A percentile compares a stretch with the other conserved stretches of the same genome.
These are phyloP conservation scores for Wickerhamiella parazyma DNA, from an alignment of 805 yeast genomes.

Conservation along the genomic window DNA sequence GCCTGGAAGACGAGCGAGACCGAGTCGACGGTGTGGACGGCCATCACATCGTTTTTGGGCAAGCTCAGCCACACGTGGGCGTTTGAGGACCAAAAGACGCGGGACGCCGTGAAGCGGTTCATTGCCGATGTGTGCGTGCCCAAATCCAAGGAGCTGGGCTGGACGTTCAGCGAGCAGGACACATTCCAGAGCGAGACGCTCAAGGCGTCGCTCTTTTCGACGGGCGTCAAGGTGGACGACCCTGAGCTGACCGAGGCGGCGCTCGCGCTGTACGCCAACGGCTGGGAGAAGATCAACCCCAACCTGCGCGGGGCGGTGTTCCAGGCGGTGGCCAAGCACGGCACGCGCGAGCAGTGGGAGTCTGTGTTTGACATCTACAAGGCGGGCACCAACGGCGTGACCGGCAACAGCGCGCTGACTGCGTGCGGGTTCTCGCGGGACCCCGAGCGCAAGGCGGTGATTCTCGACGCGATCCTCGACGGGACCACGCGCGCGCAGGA, in stretches of 20 bases:
- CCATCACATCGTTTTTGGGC: constrained; percentile 32
- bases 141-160: constrained; percentile 46
- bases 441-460: constrained; percentile 32
- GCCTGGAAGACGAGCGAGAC: constrained; percentile 39
- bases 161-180: constrained; percentile 47
- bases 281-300: constrained; percentile 58
- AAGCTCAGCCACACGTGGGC: constrained; percentile 34
- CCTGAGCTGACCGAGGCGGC: constrained; percentile 25
- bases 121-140: constrained; percentile 40
- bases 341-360: constrained; percentile 50
- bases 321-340: constrained; percentile 48
- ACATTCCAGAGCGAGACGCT: constrained; percentile 45
- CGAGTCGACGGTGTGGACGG: constrained; percentile 42
- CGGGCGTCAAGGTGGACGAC: constrained; percentile 25
- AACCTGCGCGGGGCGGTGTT: constrained; percentile 57
- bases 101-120: constrained; percentile 32
- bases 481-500: constrained; percentile 52
- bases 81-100: constrained; percentile 33
- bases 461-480: constrained; percentile 2
- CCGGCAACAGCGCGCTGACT: constrained; percentile 55
- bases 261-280: constrained; percentile 37
- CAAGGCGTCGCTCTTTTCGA: constrained; percentile 41
- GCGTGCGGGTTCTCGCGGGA: constrained; percentile 52
- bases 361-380: constrained; percentile 45
- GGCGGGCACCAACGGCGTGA: constrained; percentile 49